Conservation (phyloP, 2,329 filamentous ascomycete genomes). For the Colletotrichum cuscutae region DNA sequence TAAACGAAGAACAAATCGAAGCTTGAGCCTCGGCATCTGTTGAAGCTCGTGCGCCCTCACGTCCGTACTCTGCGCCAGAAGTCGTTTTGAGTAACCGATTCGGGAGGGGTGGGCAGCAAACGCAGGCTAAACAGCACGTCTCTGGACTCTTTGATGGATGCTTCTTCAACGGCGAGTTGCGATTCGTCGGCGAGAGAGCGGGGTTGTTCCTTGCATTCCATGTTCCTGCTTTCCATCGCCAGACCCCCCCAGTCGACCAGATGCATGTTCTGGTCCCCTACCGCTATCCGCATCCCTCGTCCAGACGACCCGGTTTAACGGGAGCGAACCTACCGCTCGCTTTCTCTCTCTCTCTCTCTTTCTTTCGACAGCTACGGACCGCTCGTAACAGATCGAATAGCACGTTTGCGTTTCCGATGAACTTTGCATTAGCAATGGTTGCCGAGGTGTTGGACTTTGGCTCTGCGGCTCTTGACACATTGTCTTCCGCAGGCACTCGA, state of each 20-base stretch:
- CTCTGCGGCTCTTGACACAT: neutral
- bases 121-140: neutral
- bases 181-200: constrained; percentile 11
- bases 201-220: constrained; percentile 8
- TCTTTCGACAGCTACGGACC: neutral
- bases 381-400: neutral
- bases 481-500: neutral
- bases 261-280: constrained; percentile 1
- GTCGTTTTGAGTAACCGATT: constrained; percentile 2
- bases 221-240: neutral
- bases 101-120: neutral
- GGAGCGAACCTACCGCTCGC: constrained; percentile 15
- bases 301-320: constrained; percentile 16
- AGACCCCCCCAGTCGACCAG: neutral
- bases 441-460: constrained; percentile 5
- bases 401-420: constrained; percentile 16
- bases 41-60: constrained; percentile 29
- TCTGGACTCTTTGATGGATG: neutral
- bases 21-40: constrained; percentile 30
- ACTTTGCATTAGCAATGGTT: constrained; percentile 9
- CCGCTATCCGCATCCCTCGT: neutral
- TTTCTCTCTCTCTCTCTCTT: constrained; percentile 13
- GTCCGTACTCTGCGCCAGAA: neutral
- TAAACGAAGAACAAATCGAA: neutral
- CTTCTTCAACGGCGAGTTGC: constrained; percentile 19